Conservation (phyloP, 805 yeast species). For the Metschnikowia corniflorae region DNA sequence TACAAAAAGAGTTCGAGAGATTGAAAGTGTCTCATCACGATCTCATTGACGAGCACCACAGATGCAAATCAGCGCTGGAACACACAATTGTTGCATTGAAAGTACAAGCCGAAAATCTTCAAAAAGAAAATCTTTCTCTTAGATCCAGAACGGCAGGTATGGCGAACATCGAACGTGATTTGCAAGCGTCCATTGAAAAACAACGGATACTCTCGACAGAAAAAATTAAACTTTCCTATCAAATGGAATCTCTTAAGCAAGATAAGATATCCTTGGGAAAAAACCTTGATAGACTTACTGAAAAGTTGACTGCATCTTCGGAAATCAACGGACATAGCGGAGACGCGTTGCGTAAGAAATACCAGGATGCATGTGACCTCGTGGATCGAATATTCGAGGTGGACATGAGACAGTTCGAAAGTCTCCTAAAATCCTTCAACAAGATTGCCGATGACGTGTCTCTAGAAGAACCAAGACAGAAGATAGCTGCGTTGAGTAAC, state of each 20-base stretch:
- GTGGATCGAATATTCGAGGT: slow-evolving; percentile 38
- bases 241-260: slow-evolving; percentile 34
- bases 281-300: slow-evolving; percentile 37
- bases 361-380: slow-evolving; percentile 5
- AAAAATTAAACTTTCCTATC: slow-evolving; percentile 39
- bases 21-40: slow-evolving; percentile 11
- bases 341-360: slow-evolving; percentile 8
- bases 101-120: slow-evolving; percentile 12
- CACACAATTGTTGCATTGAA: slow-evolving; percentile 11
- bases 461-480: slow-evolving; percentile 53
- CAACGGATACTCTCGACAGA: slow-evolving; percentile 44
- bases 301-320: slow-evolving; percentile 23
- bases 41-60: slow-evolving; percentile 10
- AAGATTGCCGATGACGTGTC: slow-evolving; percentile 57
- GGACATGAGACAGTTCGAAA: slow-evolving; percentile 47
- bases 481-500: slow-evolving; percentile 42
- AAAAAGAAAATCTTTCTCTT: slow-evolving; percentile 9
- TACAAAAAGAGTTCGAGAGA: slow-evolving; percentile 16
- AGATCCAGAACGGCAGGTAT: slow-evolving; percentile 12
- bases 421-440: slow-evolving; percentile 47
- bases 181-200: slow-evolving; percentile 40
- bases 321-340: slow-evolving; percentile 19
- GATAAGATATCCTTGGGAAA: slow-evolving; percentile 36
- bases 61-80: slow-evolving; percentile 7
- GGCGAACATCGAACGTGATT: slow-evolving; percentile 36